These are phyloP conservation scores for Lentinula raphanica DNA, from an alignment of 768 basidiomycete species.

Conservation along the genomic window DNA sequence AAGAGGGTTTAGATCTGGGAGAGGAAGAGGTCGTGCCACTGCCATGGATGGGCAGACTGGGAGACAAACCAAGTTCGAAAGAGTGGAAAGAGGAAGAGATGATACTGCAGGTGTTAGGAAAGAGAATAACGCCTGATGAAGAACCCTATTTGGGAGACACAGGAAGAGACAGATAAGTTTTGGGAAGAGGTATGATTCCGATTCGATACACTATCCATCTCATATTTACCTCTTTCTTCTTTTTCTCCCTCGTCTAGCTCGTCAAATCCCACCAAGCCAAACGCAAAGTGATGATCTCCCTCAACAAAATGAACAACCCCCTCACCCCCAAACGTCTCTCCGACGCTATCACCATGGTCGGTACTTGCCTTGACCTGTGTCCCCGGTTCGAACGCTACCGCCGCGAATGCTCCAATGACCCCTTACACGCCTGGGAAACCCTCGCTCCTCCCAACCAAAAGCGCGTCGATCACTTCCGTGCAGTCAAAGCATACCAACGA, in stretches of 20 bases:
- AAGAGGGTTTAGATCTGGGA: too few relatives aligned
- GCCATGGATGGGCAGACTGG: too few relatives aligned
- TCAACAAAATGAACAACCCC: conserved; percentile 88
- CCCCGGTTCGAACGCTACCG: conserved; percentile 90
- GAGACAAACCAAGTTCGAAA: too few relatives aligned
- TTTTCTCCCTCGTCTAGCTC: conserved; percentile 35
- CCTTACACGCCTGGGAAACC: too few relatives aligned
- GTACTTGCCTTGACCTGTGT: conserved; percentile 92
- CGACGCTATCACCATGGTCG: conserved; percentile 89
- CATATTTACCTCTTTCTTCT: too few relatives aligned
- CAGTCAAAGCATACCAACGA: conserved; percentile 93
- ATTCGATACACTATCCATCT: conserved; percentile 1
- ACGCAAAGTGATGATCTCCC: conserved; percentile 66
- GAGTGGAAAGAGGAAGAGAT: too few relatives aligned
- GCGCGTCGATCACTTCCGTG: conserved; percentile 73
- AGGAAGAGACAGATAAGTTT: conserved; percentile 63
- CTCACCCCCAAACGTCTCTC: conserved; percentile 71
- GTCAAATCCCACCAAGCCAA: conserved; percentile 71
- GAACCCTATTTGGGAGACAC: conserved; percentile 50
- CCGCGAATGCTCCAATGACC: conserved; percentile 84
- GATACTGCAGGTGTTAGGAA: too few relatives aligned
- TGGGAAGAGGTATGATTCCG: conserved; percentile 74
- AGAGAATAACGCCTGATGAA: too few relatives aligned
- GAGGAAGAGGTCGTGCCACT: too few relatives aligned
- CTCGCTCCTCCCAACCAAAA: too few relatives aligned